Conservation (phyloP, 2,329 filamentous ascomycete genomes). For the Neofusicoccum sp. region DNA sequence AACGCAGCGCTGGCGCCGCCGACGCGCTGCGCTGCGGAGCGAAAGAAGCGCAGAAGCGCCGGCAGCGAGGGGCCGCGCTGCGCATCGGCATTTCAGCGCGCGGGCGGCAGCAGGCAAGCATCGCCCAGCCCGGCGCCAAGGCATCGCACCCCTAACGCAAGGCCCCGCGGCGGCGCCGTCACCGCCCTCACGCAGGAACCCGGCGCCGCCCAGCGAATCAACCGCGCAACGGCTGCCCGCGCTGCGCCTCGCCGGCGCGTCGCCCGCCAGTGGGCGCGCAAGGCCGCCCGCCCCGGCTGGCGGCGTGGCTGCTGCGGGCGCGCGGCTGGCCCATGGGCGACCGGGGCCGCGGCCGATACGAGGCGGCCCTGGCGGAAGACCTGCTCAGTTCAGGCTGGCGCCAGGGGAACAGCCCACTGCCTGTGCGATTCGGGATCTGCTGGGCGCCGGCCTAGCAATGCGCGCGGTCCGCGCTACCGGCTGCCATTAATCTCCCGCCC, state of each 20-base stretch:
- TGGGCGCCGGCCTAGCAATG: conserved; percentile 8
- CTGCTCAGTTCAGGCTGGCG: conserved; percentile 16
- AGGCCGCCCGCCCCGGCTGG: neutral
- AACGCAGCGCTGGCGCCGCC: conserved; percentile 11
- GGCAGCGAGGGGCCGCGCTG: neutral
- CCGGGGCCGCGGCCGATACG: conserved; percentile 8
- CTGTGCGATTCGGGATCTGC: conserved; percentile 15
- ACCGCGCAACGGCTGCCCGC: neutral
- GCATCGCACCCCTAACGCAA: conserved; percentile 7
- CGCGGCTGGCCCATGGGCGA: neutral
- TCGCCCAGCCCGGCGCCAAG: neutral
- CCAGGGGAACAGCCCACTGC: conserved; percentile 16
- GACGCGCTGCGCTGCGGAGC: conserved; percentile 8
- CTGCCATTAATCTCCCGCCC: conserved; percentile 17
- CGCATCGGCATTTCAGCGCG: conserved; percentile 6
- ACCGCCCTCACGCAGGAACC: conserved; percentile 13
- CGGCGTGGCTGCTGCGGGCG: no score
- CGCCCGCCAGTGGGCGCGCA: neutral
- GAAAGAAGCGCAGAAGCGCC: conserved; percentile 18
- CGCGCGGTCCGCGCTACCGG: conserved; percentile 11
- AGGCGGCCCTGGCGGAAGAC: conserved; percentile 12
- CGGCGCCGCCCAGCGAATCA: neutral
- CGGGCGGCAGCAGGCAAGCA: conserved; percentile 4
- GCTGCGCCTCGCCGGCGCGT: neutral
- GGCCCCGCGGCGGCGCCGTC: conserved; percentile 2